Base-by-base conservation (phyloP, 257 asterid genomes). In the Nemophila menziesii region DNA sequence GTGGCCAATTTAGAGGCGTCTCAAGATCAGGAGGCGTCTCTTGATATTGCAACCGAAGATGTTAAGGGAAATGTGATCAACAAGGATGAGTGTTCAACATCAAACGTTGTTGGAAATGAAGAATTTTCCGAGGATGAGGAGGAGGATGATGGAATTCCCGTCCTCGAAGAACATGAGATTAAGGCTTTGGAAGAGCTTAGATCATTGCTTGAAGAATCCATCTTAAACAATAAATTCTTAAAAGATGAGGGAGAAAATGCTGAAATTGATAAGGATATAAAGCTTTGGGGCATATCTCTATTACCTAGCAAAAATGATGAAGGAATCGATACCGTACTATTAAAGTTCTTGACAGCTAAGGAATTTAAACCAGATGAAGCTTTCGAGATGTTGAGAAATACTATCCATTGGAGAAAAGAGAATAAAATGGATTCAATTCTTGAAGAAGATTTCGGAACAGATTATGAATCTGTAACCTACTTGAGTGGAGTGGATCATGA, bases 251-350 rank as follows among this genome's bases (percentile, higher is more conserved):
- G 21, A 14, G 11, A 24, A 33, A 40, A 21, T 16, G 38, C 40
- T 17, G 37, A 40, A 4, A 8, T 38, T 4, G 58, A 59, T 17
- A 42, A 18, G 34, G 57, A 59, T 8, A 36, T 65, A 0, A 1
- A 46, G 12, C 62, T 74, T 0, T 81, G 86, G 80, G 83, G 86
- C 0, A 82, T 81, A 12, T 86, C 86, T 0, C 37, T 81, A 41
- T 46, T 70, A 56, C 93, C 90, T 1, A 78, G 90, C 65, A 62
- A 60, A 42, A 72, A 66, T 1, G 67, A 81, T 12, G 16, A 51
- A 1, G 39, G 73, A 26, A 72, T 78, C 0, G 70, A 81, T 42
- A 54, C 56, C 0, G 1, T 81, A 17, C 74, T 81, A 0, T 2
- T 67, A 11, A 81, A 81, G 52, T 81, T 78, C 64, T 53, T 81